Percentiles rank a stretch among this genome's conserved stretches.
Conservation (phyloP, 805 yeast genomes). For the Kodamaea lidongshanica region DNA sequence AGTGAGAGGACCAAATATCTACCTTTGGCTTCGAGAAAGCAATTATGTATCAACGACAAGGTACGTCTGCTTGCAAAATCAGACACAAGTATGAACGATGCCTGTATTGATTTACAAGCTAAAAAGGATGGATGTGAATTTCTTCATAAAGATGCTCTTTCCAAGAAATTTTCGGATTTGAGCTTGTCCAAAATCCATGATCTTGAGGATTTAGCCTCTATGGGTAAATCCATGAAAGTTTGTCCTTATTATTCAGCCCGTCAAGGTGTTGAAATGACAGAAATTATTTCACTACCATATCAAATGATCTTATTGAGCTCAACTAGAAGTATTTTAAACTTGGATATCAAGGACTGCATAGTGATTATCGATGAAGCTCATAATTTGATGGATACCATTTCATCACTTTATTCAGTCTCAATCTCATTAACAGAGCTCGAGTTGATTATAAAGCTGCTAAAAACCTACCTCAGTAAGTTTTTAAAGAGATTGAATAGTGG, state of each 20-base stretch:
- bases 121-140: slow-evolving; percentile 20
- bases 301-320: slow-evolving; percentile 62
- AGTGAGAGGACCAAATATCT: slow-evolving; percentile 57
- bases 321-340: slow-evolving; percentile 52
- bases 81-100: slow-evolving; percentile 63
- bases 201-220: slow-evolving; percentile 65
- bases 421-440: slow-evolving; percentile 47
- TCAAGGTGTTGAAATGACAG: slow-evolving; percentile 50
- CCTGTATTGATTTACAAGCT: slow-evolving; percentile 67
- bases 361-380: slow-evolving; percentile 92
- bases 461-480: slow-evolving; percentile 54
- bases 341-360: slow-evolving; percentile 57
- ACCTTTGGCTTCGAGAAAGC: slow-evolving; percentile 80
- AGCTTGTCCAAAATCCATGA: slow-evolving; percentile 55
- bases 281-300: slow-evolving; percentile 79
- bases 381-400: slow-evolving; percentile 72
- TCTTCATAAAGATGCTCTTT: slow-evolving; percentile 29
- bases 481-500: slow-evolving; percentile 59
- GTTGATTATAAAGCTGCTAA: slow-evolving; percentile 42
- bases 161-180: slow-evolving; percentile 44
- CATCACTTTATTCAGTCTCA: slow-evolving; percentile 58
- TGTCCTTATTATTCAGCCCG: slow-evolving; percentile 85
- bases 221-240: slow-evolving; percentile 51
- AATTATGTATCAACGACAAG: slow-evolving; percentile 68
- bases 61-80: slow-evolving; percentile 44